phyloP scores from a whole-genome alignment of 306 rosid species.

The Datisca glomerata region DNA sequence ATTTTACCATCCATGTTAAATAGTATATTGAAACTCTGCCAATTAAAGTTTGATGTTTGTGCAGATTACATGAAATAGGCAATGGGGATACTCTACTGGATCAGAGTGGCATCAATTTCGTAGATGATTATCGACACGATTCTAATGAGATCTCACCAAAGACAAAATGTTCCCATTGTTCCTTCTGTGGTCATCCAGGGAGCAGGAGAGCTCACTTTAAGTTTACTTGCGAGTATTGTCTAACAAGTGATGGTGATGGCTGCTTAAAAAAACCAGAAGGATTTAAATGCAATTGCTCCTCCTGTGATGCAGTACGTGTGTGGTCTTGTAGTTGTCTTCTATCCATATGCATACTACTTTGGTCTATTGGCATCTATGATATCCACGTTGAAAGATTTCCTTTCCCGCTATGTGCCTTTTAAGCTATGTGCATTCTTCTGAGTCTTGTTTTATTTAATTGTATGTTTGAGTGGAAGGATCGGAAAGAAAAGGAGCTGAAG shows the following conservation, averaged over 20 bases:
- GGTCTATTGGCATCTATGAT: background rate
- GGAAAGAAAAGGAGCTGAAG: conserved; percentile 45
- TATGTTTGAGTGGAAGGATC: conserved; percentile 37
- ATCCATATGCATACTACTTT: too few species aligned
- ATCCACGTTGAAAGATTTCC: too few species aligned
- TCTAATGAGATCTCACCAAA: conserved; percentile 24
- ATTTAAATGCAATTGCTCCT: conserved; percentile 63
- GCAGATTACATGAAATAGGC: conserved; percentile 72
- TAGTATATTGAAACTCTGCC: background rate
- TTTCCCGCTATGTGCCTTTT: too few species aligned
- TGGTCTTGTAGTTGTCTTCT: background rate
- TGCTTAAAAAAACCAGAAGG: conserved; percentile 60
- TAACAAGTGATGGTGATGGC: conserved; percentile 26
- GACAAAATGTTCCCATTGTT: conserved; percentile 58
- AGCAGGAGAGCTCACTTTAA: conserved; percentile 50
- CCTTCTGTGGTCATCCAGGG: conserved; percentile 96
- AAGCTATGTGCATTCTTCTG: background rate
- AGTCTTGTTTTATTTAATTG: conserved; percentile 4
- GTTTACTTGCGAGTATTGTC: conserved; percentile 50
- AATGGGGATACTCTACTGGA: conserved; percentile 31
- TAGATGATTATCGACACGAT: conserved; percentile 22
- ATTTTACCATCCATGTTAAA: too few species aligned
- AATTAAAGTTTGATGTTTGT: conserved; percentile 1
- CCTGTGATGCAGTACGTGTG: conserved; percentile 50
- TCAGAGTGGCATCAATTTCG: conserved; percentile 18